A percentile compares a stretch with the other conserved stretches of the same genome.
phyloP scores from a whole-genome alignment of 768 basidiomycete species.

The Lanmaoa pseudosensibilis region DNA sequence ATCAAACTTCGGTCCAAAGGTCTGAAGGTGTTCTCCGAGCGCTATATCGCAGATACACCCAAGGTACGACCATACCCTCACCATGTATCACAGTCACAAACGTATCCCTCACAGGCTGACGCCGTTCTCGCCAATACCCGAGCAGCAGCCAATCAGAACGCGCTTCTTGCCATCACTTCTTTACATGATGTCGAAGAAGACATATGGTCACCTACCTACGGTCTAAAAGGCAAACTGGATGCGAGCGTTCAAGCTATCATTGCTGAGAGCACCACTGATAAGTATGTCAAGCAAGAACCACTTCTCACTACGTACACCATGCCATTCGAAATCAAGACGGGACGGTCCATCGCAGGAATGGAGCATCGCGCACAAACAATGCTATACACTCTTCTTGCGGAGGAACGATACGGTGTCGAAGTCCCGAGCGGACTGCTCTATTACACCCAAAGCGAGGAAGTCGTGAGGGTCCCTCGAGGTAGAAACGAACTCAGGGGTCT shows the following conservation, averaged over 20 bases:
- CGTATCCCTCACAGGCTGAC: constrained; percentile 42
- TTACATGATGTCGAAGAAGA: constrained; percentile 93
- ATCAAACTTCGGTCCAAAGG: constrained; percentile 63
- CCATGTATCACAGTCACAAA: neutral
- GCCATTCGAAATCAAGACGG: constrained; percentile 97
- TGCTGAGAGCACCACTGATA: constrained; percentile 41
- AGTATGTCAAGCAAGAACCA: constrained; percentile 16
- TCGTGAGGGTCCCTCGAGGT: constrained; percentile 76
- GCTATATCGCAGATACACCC: constrained; percentile 63
- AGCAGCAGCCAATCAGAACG: constrained; percentile 44
- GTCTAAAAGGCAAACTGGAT: constrained; percentile 94
- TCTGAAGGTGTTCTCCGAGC: constrained; percentile 58
- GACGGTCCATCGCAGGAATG: constrained; percentile 70
- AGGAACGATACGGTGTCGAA: constrained; percentile 84
- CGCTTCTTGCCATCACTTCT: constrained; percentile 68
- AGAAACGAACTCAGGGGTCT: constrained; percentile 84
- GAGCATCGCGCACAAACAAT: constrained; percentile 98
- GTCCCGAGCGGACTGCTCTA: constrained; percentile 85
- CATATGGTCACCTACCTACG: constrained; percentile 94
- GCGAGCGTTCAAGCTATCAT: constrained; percentile 77
- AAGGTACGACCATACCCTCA: constrained; percentile 45
- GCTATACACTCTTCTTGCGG: constrained; percentile 88
- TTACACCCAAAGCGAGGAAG: constrained; percentile 90
- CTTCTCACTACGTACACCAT: constrained; percentile 36
- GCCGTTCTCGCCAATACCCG: constrained; percentile 72